These are phyloP conservation scores for Monilinia vaccinii-corymbosi DNA, from an alignment of 2,329 filamentous ascomycete genomes.

Conservation along the genomic window DNA sequence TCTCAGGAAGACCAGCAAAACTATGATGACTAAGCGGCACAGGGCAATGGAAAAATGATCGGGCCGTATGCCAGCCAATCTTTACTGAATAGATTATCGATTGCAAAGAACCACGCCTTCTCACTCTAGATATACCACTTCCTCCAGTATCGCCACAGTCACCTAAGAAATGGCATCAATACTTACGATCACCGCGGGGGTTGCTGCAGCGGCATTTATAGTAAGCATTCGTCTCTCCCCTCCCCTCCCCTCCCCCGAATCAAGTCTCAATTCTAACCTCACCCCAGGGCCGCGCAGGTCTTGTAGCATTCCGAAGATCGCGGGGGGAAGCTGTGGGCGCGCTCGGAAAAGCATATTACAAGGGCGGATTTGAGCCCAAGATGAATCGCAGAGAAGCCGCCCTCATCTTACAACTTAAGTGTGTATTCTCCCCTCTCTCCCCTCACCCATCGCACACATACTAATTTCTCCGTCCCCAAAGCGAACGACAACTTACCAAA, in stretches of 20 bases:
- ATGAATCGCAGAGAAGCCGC: constrained; percentile 92
- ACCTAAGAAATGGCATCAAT: constrained; percentile 45
- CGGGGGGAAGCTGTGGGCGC: constrained; percentile 64
- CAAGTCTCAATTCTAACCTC: neutral
- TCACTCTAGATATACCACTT: too few species aligned
- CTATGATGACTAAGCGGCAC: too few species aligned
- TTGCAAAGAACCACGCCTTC: too few species aligned
- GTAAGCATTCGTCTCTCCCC: constrained; percentile 33
- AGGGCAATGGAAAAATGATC: too few species aligned
- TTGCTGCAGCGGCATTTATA: constrained; percentile 57
- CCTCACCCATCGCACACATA: neutral
- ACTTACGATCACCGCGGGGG: constrained; percentile 48
- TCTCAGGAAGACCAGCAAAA: too few species aligned
- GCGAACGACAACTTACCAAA: constrained; percentile 79
- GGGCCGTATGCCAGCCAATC: too few species aligned
- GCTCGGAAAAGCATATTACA: constrained; percentile 89
- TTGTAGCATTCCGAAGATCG: constrained; percentile 79
- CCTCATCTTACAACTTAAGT: constrained; percentile 86
- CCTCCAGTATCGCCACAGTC: neutral
- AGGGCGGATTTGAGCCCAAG: constrained; percentile 92
- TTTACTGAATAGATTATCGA: too few species aligned
- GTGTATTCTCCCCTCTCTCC: constrained; percentile 26
- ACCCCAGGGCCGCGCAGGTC: constrained; percentile 74
- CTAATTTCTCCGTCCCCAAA: constrained; percentile 31
- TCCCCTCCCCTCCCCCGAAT: constrained; percentile 11